Base-by-base conservation (phyloP, 495 filamentous ascomycete genomes). In the Amphirosellinia nigrospora region DNA sequence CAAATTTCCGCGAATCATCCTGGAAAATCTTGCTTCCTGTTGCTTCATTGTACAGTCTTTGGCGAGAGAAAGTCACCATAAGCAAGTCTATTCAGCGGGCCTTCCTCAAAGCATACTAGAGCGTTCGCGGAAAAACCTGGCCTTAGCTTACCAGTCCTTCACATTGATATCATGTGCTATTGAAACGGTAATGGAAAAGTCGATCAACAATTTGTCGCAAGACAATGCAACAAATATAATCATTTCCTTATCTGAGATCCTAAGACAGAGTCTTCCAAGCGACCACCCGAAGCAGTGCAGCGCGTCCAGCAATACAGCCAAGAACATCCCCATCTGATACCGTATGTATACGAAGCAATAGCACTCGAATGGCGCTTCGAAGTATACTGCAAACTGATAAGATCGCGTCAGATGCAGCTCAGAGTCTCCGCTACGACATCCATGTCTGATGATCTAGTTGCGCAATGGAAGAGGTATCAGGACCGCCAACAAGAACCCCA, bases 321-420 rank as follows among this genome's bases (percentile, higher is more conserved):
- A 38, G 70, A 48, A 23, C 68, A 79, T 52, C 80, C 79, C 2
- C 32, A 71, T 1, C 68, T 86, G 39, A 41, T 71, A 28, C 50
- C 64, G n/a, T 71, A 73, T 43, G 60, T 73, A 8, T 71, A 73
- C 13, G 82, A 84, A 19, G 82, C 93, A 3, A 81, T 94, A 15
- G 76, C 83, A 1, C 78, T 84, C 61, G 86, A 86, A 11, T 96
- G 93, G 92, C 91, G 89, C 70, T 91, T 96, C 77, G 82, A 79
- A 38, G 80, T 89, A 9, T 82, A 92, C 53, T 88, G 86, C 76
- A 93, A 88, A 75, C 86, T 93, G 72, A 90, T 96, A 66, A 85
- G 86, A 76, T 92, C 91, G 16, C 89, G 92, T n/a, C 90, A 92
- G 67, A 97, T 98, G 94, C 93, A 97, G 74, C 85, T 96, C 34